A percentile compares a stretch with the other conserved stretches of the same genome.
These are phyloP conservation scores for Solanum rostratum DNA, from an alignment of 257 asterid species.

Conservation along the genomic window DNA sequence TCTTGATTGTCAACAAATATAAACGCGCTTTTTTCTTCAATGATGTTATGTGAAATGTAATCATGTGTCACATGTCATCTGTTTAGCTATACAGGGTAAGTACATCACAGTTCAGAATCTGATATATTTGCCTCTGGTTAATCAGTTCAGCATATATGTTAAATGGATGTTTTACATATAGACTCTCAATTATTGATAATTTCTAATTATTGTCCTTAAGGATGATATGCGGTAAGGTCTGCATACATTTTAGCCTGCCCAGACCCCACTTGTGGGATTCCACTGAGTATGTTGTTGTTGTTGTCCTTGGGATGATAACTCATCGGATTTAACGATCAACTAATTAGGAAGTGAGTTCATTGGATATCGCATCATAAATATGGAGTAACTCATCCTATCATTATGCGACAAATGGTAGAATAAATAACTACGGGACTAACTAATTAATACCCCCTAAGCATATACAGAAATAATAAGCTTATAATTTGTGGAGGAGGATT, in stretches of 20 bases:
- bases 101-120: neutral
- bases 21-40: neutral
- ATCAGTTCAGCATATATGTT: neutral
- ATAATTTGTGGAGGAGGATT: neutral
- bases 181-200: neutral
- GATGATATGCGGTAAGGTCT: no score
- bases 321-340: no score
- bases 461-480: no score
- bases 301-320: no score
- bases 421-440: no score
- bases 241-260: no score
- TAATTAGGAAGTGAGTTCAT: neutral
- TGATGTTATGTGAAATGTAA: neutral
- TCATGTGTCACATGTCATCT: neutral
- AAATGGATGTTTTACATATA: neutral
- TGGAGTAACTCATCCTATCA: no score
- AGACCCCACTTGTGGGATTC: no score
- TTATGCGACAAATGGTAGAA: no score
- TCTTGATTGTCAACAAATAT: neutral
- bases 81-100: neutral
- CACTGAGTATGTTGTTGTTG: no score
- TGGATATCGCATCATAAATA: neutral
- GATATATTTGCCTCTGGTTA: neutral
- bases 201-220: neutral
- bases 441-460: no score